A percentile compares a stretch with the other conserved stretches of the same genome.
Evolutionary conservation across 768 basidiomycete species (phyloP).

Genomic region (Boletus patriciae): DNA sequence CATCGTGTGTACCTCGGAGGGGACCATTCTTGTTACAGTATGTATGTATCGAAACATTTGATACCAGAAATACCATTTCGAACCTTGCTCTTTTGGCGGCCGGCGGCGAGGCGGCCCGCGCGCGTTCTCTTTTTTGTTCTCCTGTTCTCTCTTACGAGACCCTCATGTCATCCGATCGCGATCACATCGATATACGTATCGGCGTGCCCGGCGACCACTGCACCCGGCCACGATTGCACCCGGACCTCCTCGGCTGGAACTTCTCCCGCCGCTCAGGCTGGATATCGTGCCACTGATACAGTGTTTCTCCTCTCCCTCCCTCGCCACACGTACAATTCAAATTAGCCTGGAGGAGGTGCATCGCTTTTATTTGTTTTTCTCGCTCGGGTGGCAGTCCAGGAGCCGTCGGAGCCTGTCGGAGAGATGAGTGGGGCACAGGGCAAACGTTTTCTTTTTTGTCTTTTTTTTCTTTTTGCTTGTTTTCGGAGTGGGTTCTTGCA

Average conservation of each 20-base stretch:
- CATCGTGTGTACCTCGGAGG: constrained; percentile 10
- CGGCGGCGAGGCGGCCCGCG: constrained; percentile 1
- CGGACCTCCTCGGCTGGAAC: constrained; percentile 11
- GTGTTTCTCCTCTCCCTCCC: too few species aligned
- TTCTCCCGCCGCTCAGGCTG: constrained; percentile 1
- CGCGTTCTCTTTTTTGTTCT: not conserved
- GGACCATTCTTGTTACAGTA: constrained; percentile 19
- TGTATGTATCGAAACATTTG: constrained; percentile 24
- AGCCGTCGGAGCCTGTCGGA: too few species aligned
- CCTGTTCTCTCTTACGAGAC: constrained; percentile 6
- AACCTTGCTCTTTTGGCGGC: constrained; percentile 1
- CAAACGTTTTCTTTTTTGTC: too few species aligned
- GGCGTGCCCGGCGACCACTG: not conserved
- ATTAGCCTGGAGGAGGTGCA: not conserved
- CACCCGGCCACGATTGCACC: not conserved
- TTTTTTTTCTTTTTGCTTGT: too few species aligned
- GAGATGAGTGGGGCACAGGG: too few species aligned
- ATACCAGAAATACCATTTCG: constrained; percentile 16
- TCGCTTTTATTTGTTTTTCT: too few species aligned
- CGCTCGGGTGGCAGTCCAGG: too few species aligned
- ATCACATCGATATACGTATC: constrained; percentile 1
- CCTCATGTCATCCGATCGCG: constrained; percentile 5
- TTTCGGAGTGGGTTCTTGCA: too few species aligned
- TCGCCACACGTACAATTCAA: not conserved
- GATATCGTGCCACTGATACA: too few species aligned